phyloP scores from a whole-genome alignment of 441 rosid genomes.

The Aquilaria agallochum region DNA sequence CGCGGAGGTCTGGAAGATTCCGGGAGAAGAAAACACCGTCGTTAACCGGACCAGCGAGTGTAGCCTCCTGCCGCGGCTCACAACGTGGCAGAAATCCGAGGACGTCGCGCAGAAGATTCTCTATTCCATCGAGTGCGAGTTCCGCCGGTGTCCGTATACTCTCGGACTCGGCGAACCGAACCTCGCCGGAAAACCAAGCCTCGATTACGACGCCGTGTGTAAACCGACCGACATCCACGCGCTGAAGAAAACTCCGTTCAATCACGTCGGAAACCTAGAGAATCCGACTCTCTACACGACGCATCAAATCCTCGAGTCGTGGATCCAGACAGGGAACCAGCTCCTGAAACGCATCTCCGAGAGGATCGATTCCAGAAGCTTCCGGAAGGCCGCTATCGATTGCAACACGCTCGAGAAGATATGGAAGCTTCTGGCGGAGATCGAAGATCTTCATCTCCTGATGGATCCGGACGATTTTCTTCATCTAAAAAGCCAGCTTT shows the following conservation, averaged over 20 bases:
- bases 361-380: slow-evolving; percentile 31
- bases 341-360: slow-evolving; percentile 36
- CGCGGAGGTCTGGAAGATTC: slow-evolving; percentile 49
- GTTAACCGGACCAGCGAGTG: slow-evolving; percentile 48
- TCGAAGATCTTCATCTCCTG: slow-evolving; percentile 60
- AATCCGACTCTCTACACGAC: slow-evolving; percentile 53
- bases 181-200: slow-evolving; percentile 57
- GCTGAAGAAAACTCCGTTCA: slow-evolving; percentile 44
- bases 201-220: slow-evolving; percentile 69
- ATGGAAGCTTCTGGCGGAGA: slow-evolving; percentile 62
- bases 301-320: slow-evolving; percentile 73
- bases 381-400: slow-evolving; percentile 40
- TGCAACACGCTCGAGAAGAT: slow-evolving; percentile 55
- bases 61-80: slow-evolving; percentile 71
- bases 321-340: slow-evolving; percentile 48
- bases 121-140: slow-evolving; percentile 60
- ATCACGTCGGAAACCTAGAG: slow-evolving; percentile 53
- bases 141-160: slow-evolving; percentile 61
- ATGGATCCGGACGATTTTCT: slow-evolving; percentile 84
- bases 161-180: slow-evolving; percentile 77
- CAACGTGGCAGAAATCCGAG: slow-evolving; percentile 68
- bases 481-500: slow-evolving; percentile 50
- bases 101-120: slow-evolving; percentile 51
- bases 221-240: slow-evolving; percentile 44
- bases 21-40: slow-evolving; percentile 30